Base-by-base conservation (phyloP, 2,329 filamentous ascomycete genomes). In the Alternaria hordeiaustralica region DNA sequence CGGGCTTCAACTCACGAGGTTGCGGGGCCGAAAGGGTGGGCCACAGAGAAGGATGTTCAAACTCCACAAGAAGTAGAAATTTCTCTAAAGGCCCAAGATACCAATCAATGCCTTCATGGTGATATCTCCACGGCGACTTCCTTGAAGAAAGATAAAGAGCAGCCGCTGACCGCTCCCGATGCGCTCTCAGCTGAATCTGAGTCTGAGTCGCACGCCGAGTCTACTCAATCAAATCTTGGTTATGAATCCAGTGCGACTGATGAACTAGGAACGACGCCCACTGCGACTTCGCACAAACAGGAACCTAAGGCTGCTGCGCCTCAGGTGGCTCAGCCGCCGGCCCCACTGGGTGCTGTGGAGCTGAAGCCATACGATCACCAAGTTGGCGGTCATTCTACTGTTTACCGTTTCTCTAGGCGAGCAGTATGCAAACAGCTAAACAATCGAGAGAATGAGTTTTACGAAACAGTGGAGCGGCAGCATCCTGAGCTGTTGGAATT, bases 371-470 rank as follows among this genome's bases (percentile, higher is more conserved):
- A 97, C 81, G 93, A 93, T 70, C 96, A 99, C 81, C 96, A 99
- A 81, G 96, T 99, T 59, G 96, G 96, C 62, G 96, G 96, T 1
- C 96, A 99, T 79, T 97, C 94, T 7, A 97, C 95, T 0, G 87
- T 99, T 36, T 99, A 97, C 87, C 91, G 95, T 45, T 98, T 99
- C 78, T 98, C 96, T 18, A 90, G 93, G 70, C 89, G 94, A 73
- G 96, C 96, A 60, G 94, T 99, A 11, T 99, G 96, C 85, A 99
- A 99, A 82, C 94, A 97, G 82, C 87, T 99, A 75, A 99, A 97
- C 80, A 99, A 97, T 79, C 88, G 95, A 75, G 96, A 99, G 78
- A 99, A 99, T 80, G 93, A 97, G 81, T 99, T 99, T 78, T 99
- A 99, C 80, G 96, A 99, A 81, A 96, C 91, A 58, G 93, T 98